Conservation (phyloP, 192 early-diverging fungal species). For the Tieghemiomyces parasiticus region DNA sequence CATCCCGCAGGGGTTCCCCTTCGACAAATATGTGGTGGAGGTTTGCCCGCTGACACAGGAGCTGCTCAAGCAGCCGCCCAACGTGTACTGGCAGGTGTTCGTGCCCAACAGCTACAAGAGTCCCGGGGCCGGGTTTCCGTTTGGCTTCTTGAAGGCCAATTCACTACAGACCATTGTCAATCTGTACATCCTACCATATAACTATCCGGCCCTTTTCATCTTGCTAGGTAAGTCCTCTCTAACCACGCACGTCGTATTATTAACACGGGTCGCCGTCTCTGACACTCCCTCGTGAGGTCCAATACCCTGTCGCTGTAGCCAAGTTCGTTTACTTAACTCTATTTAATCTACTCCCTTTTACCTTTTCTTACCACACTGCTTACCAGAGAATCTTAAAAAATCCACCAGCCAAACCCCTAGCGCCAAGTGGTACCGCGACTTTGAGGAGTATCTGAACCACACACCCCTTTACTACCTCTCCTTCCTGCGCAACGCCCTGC, state of each 20-base stretch:
- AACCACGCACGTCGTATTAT: too few species aligned
- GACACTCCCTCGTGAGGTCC: too few species aligned
- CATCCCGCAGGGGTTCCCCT: slow-evolving; percentile 56
- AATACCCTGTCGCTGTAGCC: too few species aligned
- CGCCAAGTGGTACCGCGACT: slow-evolving; percentile 35
- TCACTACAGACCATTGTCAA: slow-evolving; percentile 47
- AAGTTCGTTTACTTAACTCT: too few species aligned
- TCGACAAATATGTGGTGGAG: slow-evolving; percentile 61
- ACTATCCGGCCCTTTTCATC: slow-evolving; percentile 59
- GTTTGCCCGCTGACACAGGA: slow-evolving; percentile 41
- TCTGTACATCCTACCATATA: slow-evolving; percentile 63
- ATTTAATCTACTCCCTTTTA: too few species aligned
- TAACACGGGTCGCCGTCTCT: too few species aligned
- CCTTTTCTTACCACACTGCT: too few species aligned
- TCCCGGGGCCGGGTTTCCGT: slow-evolving; percentile 45
- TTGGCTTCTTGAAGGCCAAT: slow-evolving; percentile 59
- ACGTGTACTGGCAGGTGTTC: slow-evolving; percentile 38
- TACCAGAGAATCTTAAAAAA: slow-evolving; percentile 15
- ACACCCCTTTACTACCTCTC: slow-evolving; percentile 45
- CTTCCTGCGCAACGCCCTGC: slow-evolving; percentile 31
- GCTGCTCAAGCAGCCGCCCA: slow-evolving; percentile 40
- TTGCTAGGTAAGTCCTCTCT: slow-evolving; percentile 27
- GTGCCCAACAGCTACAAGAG: slow-evolving; percentile 46
- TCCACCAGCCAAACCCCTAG: slow-evolving; percentile 27
- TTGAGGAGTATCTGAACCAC: slow-evolving; percentile 43